These are phyloP conservation scores for Termitomyces sp. DNA, from an alignment of 768 basidiomycete genomes.

Conservation along the genomic window DNA sequence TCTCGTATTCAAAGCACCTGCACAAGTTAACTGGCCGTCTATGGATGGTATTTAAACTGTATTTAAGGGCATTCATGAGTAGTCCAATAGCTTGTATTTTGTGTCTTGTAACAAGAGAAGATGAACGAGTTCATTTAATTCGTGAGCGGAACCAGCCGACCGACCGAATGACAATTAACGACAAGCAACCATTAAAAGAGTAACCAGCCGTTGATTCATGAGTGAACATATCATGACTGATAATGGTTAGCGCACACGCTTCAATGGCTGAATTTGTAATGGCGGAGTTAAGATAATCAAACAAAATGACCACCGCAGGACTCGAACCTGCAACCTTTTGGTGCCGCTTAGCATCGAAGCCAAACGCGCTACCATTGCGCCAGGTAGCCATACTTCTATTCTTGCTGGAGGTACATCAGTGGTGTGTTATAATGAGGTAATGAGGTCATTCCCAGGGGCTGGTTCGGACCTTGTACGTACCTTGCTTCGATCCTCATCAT, in stretches of 20 bases:
- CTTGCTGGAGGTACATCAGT: too few species aligned
- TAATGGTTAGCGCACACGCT: too few species aligned
- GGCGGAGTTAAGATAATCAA: too few species aligned
- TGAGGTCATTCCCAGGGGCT: neutral
- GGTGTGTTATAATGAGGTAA: neutral
- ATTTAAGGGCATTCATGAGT: too few species aligned
- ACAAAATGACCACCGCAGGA: slow-evolving; percentile 49
- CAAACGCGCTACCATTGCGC: slow-evolving; percentile 96
- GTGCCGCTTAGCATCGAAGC: slow-evolving; percentile 78
- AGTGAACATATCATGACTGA: too few species aligned
- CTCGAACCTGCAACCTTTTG: slow-evolving; percentile 96
- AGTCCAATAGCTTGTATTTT: neutral
- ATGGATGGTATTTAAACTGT: neutral
- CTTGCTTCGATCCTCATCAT: slow-evolving; percentile 16
- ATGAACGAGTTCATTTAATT: slow-evolving; percentile 39
- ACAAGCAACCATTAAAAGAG: too few species aligned
- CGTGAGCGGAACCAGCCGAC: slow-evolving; percentile 34
- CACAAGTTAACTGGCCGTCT: slow-evolving; percentile 1
- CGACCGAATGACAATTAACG: too few species aligned
- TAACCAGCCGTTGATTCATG: too few species aligned
- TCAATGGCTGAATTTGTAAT: too few species aligned
- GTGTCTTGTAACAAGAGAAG: neutral
- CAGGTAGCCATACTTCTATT: slow-evolving; percentile 54
- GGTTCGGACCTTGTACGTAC: neutral
- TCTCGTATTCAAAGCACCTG: neutral